Evolutionary conservation across 164 flowering plant species (phyloP).

Genomic region (Aristolochia californica): DNA sequence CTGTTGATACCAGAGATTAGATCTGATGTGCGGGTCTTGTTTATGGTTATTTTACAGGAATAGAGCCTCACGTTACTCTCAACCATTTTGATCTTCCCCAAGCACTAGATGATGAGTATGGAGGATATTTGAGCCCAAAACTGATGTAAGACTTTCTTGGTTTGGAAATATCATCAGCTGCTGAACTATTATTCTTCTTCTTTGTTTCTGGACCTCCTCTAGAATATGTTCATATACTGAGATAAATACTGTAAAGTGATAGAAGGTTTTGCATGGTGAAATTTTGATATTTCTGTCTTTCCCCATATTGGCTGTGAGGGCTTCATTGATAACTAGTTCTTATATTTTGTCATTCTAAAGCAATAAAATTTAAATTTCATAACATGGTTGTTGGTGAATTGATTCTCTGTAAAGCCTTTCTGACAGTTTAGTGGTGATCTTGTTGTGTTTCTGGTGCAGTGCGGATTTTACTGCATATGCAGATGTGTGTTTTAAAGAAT

Average conservation of each 20-base stretch:
- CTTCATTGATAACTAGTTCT: no score
- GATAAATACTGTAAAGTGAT: neutral
- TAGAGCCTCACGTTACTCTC: conserved; percentile 27
- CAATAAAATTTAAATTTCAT: neutral
- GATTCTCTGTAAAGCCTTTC: neutral
- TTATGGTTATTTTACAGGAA: conserved; percentile 15
- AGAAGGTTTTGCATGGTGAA: neutral
- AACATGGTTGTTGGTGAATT: neutral
- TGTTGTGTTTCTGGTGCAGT: conserved; percentile 3
- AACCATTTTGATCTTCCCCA: conserved; percentile 37
- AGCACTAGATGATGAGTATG: conserved; percentile 34
- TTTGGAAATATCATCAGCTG: neutral
- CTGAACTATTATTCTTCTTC: neutral
- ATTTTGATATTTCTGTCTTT: no score
- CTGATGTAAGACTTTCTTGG: conserved; percentile 14
- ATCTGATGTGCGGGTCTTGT: no score
- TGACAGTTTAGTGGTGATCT: neutral
- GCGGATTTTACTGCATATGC: conserved; percentile 14
- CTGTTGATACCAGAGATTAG: no score
- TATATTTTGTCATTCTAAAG: no score
- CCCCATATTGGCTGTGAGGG: no score
- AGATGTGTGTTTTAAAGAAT: conserved; percentile 13
- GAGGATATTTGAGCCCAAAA: conserved; percentile 22
- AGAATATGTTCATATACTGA: neutral
- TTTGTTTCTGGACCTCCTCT: neutral